Conservation (phyloP, 2,329 filamentous ascomycete species). For the Zasmidium angulare region DNA sequence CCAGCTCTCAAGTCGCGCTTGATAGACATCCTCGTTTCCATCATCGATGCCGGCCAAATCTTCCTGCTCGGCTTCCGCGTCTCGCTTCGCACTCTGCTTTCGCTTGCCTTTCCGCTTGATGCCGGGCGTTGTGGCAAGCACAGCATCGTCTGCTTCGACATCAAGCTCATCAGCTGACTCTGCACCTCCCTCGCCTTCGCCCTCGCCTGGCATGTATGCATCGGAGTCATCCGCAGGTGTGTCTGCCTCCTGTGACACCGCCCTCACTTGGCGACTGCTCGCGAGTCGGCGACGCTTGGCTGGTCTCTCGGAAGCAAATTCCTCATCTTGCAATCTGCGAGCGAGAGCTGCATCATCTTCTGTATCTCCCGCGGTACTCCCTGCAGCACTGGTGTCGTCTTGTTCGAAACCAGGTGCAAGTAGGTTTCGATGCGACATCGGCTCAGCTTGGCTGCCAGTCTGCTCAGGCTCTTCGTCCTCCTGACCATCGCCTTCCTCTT, state of each 20-base stretch:
- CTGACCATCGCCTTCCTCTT: conserved; percentile 49
- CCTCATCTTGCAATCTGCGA: conserved; percentile 34
- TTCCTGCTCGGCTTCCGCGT: conserved; percentile 41
- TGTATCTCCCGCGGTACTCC: conserved; percentile 20
- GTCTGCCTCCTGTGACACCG: conserved; percentile 21
- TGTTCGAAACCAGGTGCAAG: conserved; percentile 49
- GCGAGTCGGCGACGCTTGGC: conserved; percentile 44
- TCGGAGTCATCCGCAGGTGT: conserved; percentile 39
- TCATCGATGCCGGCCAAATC: conserved; percentile 74
- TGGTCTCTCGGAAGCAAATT: conserved; percentile 39
- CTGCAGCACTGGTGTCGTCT: conserved; percentile 24
- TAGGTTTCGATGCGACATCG: conserved; percentile 49
- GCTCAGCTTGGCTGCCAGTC: conserved; percentile 24
- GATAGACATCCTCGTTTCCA: conserved; percentile 81
- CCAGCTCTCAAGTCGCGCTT: conserved; percentile 74
- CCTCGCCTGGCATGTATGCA: conserved; percentile 42
- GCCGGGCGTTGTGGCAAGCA: conserved; percentile 37
- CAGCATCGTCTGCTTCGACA: conserved; percentile 38
- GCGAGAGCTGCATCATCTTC: conserved; percentile 35
- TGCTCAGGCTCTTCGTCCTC: conserved; percentile 27
- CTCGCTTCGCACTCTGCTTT: conserved; percentile 26
- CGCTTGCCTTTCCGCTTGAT: conserved; percentile 40
- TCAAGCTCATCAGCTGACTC: conserved; percentile 38
- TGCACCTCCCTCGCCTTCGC: conserved; percentile 43
- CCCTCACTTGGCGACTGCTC: conserved; percentile 23